These are phyloP conservation scores for Thielaviopsis ethacetica DNA, from an alignment of 2,329 filamentous ascomycete species.

Conservation along the genomic window DNA sequence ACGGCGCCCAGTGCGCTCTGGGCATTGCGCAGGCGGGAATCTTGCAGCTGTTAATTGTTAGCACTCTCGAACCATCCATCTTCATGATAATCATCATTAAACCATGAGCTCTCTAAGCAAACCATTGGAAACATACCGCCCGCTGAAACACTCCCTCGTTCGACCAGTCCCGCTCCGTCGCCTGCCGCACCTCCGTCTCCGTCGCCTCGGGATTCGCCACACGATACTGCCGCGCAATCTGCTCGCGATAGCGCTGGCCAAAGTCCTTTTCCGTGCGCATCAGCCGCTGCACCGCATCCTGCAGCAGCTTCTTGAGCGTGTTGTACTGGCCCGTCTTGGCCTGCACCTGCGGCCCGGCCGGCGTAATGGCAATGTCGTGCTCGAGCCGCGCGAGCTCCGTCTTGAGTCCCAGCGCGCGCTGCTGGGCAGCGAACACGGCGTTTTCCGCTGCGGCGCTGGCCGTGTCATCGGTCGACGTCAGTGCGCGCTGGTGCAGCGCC, in stretches of 20 bases:
- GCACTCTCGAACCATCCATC: no score
- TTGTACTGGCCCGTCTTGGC: constrained; percentile 56
- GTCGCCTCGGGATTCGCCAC: constrained; percentile 72
- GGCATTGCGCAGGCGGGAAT: constrained; percentile 7
- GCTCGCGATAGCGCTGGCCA: constrained; percentile 54
- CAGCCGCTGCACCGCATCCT: constrained; percentile 54
- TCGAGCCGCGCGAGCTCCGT: constrained; percentile 65
- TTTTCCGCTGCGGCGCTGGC: constrained; percentile 42
- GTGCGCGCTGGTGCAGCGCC: constrained; percentile 53
- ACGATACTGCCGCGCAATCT: constrained; percentile 64
- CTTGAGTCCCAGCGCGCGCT: constrained; percentile 59
- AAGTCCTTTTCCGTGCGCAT: constrained; percentile 56
- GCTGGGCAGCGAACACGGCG: constrained; percentile 52
- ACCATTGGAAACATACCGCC: constrained; percentile 39
- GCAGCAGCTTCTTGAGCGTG: constrained; percentile 55
- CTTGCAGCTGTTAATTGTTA: constrained; percentile 4
- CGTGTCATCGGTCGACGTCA: constrained; percentile 45
- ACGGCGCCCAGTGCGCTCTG: constrained; percentile 52
- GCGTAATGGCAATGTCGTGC: constrained; percentile 34
- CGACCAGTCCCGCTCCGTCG: constrained; percentile 54
- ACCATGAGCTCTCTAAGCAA: no score
- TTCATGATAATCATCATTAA: no score
- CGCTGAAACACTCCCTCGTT: constrained; percentile 70
- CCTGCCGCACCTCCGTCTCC: constrained; percentile 54
- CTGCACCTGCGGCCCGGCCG: constrained; percentile 34